phyloP scores from a whole-genome alignment of 306 rosid species.

The Rubus parviflorus region DNA sequence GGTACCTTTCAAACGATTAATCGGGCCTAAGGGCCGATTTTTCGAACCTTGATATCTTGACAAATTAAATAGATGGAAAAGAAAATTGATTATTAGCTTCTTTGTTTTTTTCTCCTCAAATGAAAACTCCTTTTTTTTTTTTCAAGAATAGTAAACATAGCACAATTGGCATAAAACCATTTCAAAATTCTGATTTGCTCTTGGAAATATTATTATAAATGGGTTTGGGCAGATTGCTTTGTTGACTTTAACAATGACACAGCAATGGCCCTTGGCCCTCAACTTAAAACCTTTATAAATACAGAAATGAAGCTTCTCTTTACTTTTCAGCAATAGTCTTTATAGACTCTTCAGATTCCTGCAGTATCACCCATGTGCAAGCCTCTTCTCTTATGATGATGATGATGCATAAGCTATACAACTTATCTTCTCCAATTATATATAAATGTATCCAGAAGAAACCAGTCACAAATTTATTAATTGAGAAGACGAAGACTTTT shows the following conservation, averaged over 20 bases:
- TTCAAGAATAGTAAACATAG: neutral
- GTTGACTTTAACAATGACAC: neutral
- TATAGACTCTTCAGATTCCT: neutral
- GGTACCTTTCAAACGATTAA: too few species aligned
- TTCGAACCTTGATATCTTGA: too few species aligned
- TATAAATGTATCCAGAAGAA: neutral
- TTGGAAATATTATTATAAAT: neutral
- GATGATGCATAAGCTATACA: constrained; percentile 23
- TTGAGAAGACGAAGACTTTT: neutral
- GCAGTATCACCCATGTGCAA: constrained; percentile 12
- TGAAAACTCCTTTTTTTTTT: neutral
- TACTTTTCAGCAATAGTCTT: neutral
- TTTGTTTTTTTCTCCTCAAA: neutral
- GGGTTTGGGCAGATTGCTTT: neutral
- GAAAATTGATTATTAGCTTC: neutral
- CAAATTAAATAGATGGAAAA: neutral
- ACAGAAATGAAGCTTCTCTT: neutral
- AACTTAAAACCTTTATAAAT: neutral
- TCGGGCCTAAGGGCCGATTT: too few species aligned
- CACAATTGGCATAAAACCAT: neutral
- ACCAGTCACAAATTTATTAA: neutral
- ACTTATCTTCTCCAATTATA: constrained; percentile 22
- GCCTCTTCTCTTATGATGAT: neutral
- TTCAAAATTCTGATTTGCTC: neutral
- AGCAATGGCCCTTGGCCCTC: neutral